phyloP scores from a whole-genome alignment of 2,329 filamentous ascomycete species.

The Cryphonectria nitschkei region DNA sequence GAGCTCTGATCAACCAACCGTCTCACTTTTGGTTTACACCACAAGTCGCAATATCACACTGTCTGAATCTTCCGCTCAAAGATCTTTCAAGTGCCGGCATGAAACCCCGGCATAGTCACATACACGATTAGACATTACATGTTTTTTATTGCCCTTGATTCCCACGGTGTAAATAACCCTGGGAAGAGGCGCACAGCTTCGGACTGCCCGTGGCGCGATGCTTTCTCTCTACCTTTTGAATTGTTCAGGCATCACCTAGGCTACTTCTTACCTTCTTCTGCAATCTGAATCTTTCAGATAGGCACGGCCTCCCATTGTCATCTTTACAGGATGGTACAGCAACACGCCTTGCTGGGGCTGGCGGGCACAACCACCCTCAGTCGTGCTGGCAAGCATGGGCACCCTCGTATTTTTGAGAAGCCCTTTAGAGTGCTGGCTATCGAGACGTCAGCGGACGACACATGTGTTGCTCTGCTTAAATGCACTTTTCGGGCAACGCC shows the following conservation, averaged over 20 bases:
- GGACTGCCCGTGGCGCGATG: neutral
- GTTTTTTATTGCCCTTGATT: neutral
- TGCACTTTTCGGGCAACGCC: conserved; percentile 48
- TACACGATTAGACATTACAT: neutral
- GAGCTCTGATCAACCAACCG: neutral
- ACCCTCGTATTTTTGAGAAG: neutral
- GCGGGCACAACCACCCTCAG: neutral
- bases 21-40: neutral
- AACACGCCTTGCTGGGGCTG: conserved; percentile 9
- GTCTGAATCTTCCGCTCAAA: neutral
- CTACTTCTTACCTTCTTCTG: neutral
- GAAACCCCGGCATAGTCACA: neutral
- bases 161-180: neutral
- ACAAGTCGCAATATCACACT: neutral
- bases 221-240: neutral
- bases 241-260: neutral
- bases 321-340: conserved; percentile 14
- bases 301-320: neutral
- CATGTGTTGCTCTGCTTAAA: conserved; percentile 77
- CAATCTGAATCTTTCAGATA: neutral
- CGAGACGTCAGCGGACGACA: conserved; percentile 91
- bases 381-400: too few relatives aligned
- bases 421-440: conserved; percentile 61
- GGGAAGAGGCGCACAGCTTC: neutral
- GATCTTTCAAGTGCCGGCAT: neutral